Evolutionary conservation across 768 basidiomycete genomes (phyloP), one percentile per base, ranked within the genome.

Genomic region (Calocera viscosa): DNA sequence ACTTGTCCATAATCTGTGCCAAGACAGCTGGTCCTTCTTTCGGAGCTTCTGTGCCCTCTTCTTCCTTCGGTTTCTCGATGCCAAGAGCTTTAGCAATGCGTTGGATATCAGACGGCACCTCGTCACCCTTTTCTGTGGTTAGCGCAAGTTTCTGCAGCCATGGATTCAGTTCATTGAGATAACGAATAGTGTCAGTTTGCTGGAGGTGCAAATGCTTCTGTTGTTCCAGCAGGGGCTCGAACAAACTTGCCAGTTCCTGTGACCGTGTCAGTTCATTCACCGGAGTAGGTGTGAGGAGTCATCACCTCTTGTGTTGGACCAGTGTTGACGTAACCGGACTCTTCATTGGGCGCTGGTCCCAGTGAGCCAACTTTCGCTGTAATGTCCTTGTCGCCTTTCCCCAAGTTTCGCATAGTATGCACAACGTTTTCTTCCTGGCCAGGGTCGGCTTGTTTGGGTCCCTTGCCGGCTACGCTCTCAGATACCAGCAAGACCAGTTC

Each of bases 141-240:
- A 60, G 53, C 24, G 53, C 53, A 32, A 60, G 53, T 19, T 60
- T 60, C 53, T 60, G 53, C 7, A 60, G 53, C 53, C 53, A 60
- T 14, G 53, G 53, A 72, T 90, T 90, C 39, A 91, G 79, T 72
- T 90, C 88, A 69, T 88, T 87, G 35, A 91, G 80, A 73, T 91
- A 91, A 24, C 89, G 82, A 68, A 86, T 84, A 68, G 83, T 88
- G 70, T 90, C 90, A 3, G 81, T 80, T 72, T 90, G 88, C 72
- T 88, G 86, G 16, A 60, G 53, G 30, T 60, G 53, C 10, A 60
- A 19, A 32, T 60, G 53, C 53, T 60, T 60, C 30, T 60, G 53
- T 19, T 60, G 53, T 32, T 60, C 53, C 16, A 60, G 26, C 7
- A 60, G 53, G 53, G 53, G 53, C 19, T 60, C 53, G 22, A 60